Percentiles rank a stretch among this genome's conserved stretches.
Conservation (phyloP, 78 protist genomes). For the Dictyostelium purpureum region DNA sequence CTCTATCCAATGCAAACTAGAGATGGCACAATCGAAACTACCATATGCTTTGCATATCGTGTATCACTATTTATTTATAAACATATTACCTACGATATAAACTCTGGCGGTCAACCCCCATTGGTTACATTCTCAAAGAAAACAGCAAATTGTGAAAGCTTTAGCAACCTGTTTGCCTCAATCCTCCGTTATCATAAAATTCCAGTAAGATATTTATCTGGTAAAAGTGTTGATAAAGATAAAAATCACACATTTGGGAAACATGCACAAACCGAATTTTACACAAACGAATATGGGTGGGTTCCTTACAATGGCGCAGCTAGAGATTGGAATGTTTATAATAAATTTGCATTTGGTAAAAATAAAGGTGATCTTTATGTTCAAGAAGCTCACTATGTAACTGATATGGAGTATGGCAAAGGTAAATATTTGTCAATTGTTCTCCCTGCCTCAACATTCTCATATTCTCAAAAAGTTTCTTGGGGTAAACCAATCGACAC, state of each 20-base stretch:
- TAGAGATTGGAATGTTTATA: neutral
- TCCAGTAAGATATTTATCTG: neutral
- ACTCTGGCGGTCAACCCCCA: constrained; percentile 3
- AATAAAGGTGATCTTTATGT: neutral
- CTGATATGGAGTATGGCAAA: neutral
- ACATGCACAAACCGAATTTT: constrained; percentile 9
- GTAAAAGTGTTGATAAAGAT: neutral
- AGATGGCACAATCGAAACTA: constrained; percentile 11
- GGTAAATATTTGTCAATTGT: too few relatives aligned
- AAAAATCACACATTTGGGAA: neutral
- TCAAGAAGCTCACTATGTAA: neutral
- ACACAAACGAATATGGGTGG: neutral
- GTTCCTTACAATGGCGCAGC: neutral
- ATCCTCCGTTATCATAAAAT: constrained; percentile 13
- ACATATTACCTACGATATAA: neutral
- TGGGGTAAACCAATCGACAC: too few relatives aligned
- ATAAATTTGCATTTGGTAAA: neutral
- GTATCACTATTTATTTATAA: constrained; percentile 25
- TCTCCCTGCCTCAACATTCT: too few relatives aligned
- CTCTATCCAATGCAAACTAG: neutral
- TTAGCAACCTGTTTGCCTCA: neutral
- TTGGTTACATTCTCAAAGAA: neutral
- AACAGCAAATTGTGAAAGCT: neutral
- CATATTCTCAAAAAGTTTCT: too few relatives aligned
- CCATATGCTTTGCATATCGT: constrained; percentile 13